Conservation (phyloP, 2,329 filamentous ascomycete genomes). For the Fusarium cicatricum region DNA sequence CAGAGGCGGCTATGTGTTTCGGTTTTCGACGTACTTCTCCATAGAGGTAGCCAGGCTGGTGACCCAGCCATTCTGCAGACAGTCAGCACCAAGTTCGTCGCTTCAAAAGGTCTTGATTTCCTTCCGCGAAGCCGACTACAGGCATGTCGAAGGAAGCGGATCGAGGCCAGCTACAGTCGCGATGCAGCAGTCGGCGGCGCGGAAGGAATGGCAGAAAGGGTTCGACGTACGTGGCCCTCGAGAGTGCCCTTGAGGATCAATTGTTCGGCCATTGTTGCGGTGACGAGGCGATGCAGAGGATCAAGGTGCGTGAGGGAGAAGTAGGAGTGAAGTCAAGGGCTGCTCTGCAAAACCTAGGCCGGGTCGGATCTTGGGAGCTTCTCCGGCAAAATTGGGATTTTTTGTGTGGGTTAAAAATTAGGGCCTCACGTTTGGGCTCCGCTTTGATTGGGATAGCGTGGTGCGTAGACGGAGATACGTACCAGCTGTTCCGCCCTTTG, state of each 20-base stretch:
- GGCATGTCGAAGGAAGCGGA: slow-evolving; percentile 21
- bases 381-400: slow-evolving; percentile 52
- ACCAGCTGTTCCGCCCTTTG: slow-evolving; percentile 15
- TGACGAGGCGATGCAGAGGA: slow-evolving; percentile 53
- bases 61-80: slow-evolving; percentile 87
- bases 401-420: slow-evolving; percentile 64
- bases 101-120: slow-evolving; percentile 7
- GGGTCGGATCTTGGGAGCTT: slow-evolving; percentile 40
- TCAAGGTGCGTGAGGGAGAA: slow-evolving; percentile 49
- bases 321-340: slow-evolving; percentile 43
- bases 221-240: slow-evolving; percentile 85
- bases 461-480: slow-evolving; percentile 20
- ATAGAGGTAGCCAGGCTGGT: slow-evolving; percentile 97
- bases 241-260: slow-evolving; percentile 96
- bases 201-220: slow-evolving; percentile 27
- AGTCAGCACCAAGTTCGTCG: slow-evolving; percentile 39
- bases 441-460: slow-evolving; percentile 25
- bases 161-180: slow-evolving; percentile 25
- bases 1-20: slow-evolving; percentile 3
- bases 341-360: slow-evolving; percentile 44
- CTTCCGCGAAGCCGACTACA: slow-evolving; percentile 17
- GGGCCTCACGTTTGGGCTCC: slow-evolving; percentile 50
- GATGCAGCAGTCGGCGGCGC: slow-evolving; percentile 31
- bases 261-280: slow-evolving; percentile 83
- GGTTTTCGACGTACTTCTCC: slow-evolving; percentile 79